Percentiles rank a stretch among this genome's conserved stretches.
These are phyloP conservation scores for Cyclotella atomus DNA, from an alignment of 108 stramenopile species.

Conservation along the genomic window DNA sequence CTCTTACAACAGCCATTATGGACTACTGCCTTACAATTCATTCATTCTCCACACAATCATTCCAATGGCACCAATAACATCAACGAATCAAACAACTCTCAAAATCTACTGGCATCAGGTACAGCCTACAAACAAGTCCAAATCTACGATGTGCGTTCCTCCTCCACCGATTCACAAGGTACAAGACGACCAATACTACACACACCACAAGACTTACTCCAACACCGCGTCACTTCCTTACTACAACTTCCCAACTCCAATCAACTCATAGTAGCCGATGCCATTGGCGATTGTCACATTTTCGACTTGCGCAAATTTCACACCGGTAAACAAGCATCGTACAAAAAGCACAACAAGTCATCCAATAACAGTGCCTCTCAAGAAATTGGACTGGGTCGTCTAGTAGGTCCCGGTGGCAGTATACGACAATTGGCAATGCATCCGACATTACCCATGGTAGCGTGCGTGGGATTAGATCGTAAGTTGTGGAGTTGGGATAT, in stretches of 20 bases:
- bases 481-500: slow-evolving; percentile 84
- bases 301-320: slow-evolving; percentile 66
- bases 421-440: slow-evolving; percentile 69
- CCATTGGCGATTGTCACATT: slow-evolving; percentile 62
- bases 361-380: slow-evolving; percentile 21
- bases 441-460: slow-evolving; percentile 65
- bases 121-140: slow-evolving; percentile 85
- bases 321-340: slow-evolving; percentile 23
- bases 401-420: slow-evolving; percentile 80
- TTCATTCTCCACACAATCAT: slow-evolving; percentile 29
- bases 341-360: slow-evolving; percentile 24
- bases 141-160: slow-evolving; percentile 77
- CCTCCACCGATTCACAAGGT: slow-evolving; percentile 26
- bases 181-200: slow-evolving; percentile 54
- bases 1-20: slow-evolving; percentile 82
- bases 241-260: slow-evolving; percentile 58
- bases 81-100: slow-evolving; percentile 14
- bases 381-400: slow-evolving; percentile 54
- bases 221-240: slow-evolving; percentile 72
- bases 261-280: slow-evolving; percentile 66
- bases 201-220: slow-evolving; percentile 59
- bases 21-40: slow-evolving; percentile 71
- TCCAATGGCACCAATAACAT: not conserved
- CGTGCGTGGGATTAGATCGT: slow-evolving; percentile 82
- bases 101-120: slow-evolving; percentile 66